Evolutionary conservation across 352 stramenopile genomes (phyloP).

Genomic region (Pythium myriotylum): DNA sequence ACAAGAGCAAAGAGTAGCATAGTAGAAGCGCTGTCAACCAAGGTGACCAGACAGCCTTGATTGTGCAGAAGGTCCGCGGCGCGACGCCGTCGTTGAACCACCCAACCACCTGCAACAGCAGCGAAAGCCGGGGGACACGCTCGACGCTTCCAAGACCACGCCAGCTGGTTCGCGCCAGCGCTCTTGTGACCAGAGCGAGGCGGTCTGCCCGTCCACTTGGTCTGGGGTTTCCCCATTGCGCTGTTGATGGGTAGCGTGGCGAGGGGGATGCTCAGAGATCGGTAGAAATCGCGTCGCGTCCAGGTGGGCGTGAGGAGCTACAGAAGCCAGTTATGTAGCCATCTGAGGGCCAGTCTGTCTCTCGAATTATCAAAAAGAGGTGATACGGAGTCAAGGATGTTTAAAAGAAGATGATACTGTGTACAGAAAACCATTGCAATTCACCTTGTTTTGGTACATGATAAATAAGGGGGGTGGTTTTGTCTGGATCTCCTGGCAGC

Average conservation of each 20-base stretch:
- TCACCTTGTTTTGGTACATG: constrained; percentile 15
- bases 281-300: background rate
- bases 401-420: background rate
- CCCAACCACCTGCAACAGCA: background rate
- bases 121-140: background rate
- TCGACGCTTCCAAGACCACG: background rate
- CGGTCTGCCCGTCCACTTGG: background rate
- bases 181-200: background rate
- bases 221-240: too few species aligned
- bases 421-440: background rate
- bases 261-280: background rate
- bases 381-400: background rate
- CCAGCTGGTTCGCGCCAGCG: background rate
- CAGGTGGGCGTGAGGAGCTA: background rate
- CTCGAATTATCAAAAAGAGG: background rate
- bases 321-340: constrained; percentile 23
- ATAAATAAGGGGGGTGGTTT: constrained; percentile 12
- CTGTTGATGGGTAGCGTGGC: too few species aligned
- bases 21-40: background rate
- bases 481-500: too few species aligned
- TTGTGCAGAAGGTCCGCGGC: constrained; percentile 2
- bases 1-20: background rate
- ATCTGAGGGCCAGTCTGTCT: constrained; percentile 14
- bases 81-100: background rate
- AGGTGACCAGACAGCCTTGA: background rate